These are phyloP conservation scores for Suillus subaureus DNA, from an alignment of 768 basidiomycete species.

Conservation along the genomic window DNA sequence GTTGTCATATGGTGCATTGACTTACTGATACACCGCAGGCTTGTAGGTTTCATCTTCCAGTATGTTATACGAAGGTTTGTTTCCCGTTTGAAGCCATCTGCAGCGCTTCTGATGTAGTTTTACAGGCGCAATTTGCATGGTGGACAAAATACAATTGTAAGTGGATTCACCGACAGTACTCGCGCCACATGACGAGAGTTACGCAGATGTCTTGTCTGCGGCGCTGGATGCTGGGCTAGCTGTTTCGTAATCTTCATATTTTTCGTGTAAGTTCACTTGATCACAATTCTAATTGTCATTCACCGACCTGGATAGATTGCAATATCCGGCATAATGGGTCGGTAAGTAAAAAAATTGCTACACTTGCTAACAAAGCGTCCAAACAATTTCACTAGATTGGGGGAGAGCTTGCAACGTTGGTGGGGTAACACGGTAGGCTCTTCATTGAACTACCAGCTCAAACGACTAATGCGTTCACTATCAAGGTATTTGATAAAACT, in stretches of 20 bases:
- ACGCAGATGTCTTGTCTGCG: conserved; percentile 69
- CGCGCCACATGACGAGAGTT: background rate
- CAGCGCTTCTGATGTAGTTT: background rate
- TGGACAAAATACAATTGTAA: conserved; percentile 82
- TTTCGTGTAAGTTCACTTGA: conserved; percentile 55
- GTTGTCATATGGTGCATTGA: background rate
- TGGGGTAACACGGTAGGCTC: conserved; percentile 30
- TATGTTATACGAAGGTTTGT: conserved; percentile 56
- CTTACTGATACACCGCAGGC: conserved; percentile 24
- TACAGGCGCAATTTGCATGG: conserved; percentile 54
- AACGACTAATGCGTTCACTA: too few relatives aligned
- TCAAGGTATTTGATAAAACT: conserved; percentile 25
- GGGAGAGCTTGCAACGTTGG: conserved; percentile 21
- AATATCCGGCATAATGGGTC: conserved; percentile 27
- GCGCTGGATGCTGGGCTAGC: conserved; percentile 77
- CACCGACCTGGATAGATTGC: conserved; percentile 20
- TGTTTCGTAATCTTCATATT: conserved; percentile 67
- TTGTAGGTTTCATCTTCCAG: conserved; percentile 78
- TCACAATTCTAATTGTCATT: background rate
- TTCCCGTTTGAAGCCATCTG: background rate
- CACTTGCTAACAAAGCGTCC: background rate
- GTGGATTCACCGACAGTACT: conserved; percentile 8
- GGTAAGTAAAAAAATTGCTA: conserved; percentile 17
- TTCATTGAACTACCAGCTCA: background rate
- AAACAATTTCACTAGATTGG: conserved; percentile 22